Percentiles rank a stretch among this genome's conserved stretches.
Evolutionary conservation across 2,329 filamentous ascomycete species (phyloP).

Genomic region (Aspergillus fumigatus): DNA sequence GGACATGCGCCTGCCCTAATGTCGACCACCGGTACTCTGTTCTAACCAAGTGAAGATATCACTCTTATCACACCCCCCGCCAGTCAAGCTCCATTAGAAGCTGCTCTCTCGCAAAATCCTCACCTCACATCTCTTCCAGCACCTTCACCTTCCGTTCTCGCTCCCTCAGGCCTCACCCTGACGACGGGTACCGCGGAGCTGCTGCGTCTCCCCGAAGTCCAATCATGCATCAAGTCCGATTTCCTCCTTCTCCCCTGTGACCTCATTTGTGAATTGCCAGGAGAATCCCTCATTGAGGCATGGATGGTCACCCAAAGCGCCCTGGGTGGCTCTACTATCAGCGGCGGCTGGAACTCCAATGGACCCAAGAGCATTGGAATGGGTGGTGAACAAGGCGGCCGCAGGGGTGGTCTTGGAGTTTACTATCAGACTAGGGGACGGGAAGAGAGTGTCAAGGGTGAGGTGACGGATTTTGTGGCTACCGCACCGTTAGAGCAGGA

Average conservation of each 20-base stretch:
- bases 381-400: slow-evolving; percentile 53
- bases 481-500: slow-evolving; percentile 62
- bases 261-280: slow-evolving; percentile 82
- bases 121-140: slow-evolving; percentile 47
- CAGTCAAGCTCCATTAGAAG: slow-evolving; percentile 40
- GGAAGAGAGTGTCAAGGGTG: slow-evolving; percentile 73
- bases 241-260: slow-evolving; percentile 93
- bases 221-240: slow-evolving; percentile 71
- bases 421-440: slow-evolving; percentile 81
- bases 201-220: slow-evolving; percentile 76
- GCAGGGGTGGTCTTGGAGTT: slow-evolving; percentile 77
- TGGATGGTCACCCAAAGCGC: slow-evolving; percentile 86
- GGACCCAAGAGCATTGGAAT: slow-evolving; percentile 45
- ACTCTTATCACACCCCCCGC: slow-evolving; percentile 46
- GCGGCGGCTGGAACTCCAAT: slow-evolving; percentile 33
- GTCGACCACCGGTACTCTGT: neutral
- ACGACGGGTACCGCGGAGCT: slow-evolving; percentile 88
- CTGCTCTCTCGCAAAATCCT: slow-evolving; percentile 46
- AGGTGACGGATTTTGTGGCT: slow-evolving; percentile 89
- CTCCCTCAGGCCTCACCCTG: slow-evolving; percentile 70
- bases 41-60: slow-evolving; percentile 30
- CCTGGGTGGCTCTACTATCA: slow-evolving; percentile 55
- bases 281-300: slow-evolving; percentile 75
- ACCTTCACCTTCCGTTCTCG: slow-evolving; percentile 64
- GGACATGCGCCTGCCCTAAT: neutral